Percentiles rank a stretch among this genome's conserved stretches.
phyloP scores from a whole-genome alignment of 768 basidiomycete genomes.

The Leccinellum rugosiceps region DNA sequence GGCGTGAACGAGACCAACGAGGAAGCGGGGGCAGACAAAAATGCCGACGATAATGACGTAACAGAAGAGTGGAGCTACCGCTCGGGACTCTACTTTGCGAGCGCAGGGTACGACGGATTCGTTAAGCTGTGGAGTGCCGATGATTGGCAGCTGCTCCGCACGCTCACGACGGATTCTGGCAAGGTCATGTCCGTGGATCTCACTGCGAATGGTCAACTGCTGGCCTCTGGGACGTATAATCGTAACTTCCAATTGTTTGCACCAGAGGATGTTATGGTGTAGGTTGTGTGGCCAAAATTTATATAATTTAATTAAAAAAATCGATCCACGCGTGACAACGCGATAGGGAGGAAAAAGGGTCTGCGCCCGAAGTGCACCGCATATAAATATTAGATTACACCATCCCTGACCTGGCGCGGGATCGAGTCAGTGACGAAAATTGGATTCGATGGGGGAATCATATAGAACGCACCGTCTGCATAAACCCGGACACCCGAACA shows the following conservation, averaged over 20 bases:
- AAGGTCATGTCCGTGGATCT: slow-evolving; percentile 99
- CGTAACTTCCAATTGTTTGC: slow-evolving; percentile 93
- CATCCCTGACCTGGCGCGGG: slow-evolving; percentile 37
- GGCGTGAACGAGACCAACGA: slow-evolving; percentile 34
- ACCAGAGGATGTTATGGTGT: slow-evolving; percentile 56
- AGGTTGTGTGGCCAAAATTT: slow-evolving; percentile 13
- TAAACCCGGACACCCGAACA: slow-evolving; percentile 82
- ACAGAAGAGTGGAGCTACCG: slow-evolving; percentile 75
- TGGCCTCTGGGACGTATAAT: slow-evolving; percentile 91
- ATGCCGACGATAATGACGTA: slow-evolving; percentile 20
- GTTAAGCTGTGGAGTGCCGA: slow-evolving; percentile 98
- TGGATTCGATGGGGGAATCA: slow-evolving; percentile 19
- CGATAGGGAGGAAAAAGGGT: slow-evolving; percentile 14
- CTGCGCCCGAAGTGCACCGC: neutral
- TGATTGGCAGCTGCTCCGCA: slow-evolving; percentile 91
- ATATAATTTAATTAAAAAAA: slow-evolving; percentile 26
- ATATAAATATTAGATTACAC: slow-evolving; percentile 35
- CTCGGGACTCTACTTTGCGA: slow-evolving; percentile 89
- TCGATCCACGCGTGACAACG: slow-evolving; percentile 32
- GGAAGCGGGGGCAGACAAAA: slow-evolving; percentile 29
- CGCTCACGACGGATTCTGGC: slow-evolving; percentile 90
- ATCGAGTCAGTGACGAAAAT: slow-evolving; percentile 22
- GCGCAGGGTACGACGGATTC: slow-evolving; percentile 90
- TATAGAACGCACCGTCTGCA: slow-evolving; percentile 68
- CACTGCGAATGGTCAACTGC: slow-evolving; percentile 73